Conservation (phyloP, 345 rosid genomes). For the Heritiera fomes region DNA sequence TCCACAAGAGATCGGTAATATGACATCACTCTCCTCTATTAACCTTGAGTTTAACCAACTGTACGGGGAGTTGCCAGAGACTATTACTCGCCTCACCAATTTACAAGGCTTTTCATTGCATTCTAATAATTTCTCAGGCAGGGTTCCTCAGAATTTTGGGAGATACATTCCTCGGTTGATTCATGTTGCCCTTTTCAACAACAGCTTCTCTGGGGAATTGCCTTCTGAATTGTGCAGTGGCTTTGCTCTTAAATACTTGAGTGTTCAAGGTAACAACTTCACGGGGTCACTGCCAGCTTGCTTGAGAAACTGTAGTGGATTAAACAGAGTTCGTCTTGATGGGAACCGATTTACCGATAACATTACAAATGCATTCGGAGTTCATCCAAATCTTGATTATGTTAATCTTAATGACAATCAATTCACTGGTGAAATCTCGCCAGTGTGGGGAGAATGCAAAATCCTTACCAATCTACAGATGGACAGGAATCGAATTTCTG, state of each 20-base stretch:
- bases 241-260: constrained; percentile 31
- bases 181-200: constrained; percentile 46
- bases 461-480: constrained; percentile 50
- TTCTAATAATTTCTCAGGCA: constrained; percentile 56
- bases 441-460: constrained; percentile 60
- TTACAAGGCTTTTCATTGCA: constrained; percentile 43
- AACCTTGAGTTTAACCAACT: constrained; percentile 52
- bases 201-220: constrained; percentile 61
- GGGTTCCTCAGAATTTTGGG: constrained; percentile 59
- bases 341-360: constrained; percentile 49
- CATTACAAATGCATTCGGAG: constrained; percentile 53
- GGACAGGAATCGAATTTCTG: constrained; percentile 52
- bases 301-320: constrained; percentile 45
- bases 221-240: constrained; percentile 56
- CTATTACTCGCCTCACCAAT: constrained; percentile 47
- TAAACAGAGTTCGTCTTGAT: constrained; percentile 41
- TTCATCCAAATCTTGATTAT: constrained; percentile 42
- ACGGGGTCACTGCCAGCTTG: constrained; percentile 53
- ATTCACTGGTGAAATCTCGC: constrained; percentile 49
- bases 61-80: constrained; percentile 50
- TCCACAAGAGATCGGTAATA: constrained; percentile 51
- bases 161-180: constrained; percentile 38
- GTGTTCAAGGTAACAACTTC: constrained; percentile 48
- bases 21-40: constrained; percentile 34
- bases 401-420: constrained; percentile 43